A percentile compares a stretch with the other conserved stretches of the same genome.
Evolutionary conservation across 2,329 filamentous ascomycete species (phyloP).

Genomic region (Nannizzia gypsea): DNA sequence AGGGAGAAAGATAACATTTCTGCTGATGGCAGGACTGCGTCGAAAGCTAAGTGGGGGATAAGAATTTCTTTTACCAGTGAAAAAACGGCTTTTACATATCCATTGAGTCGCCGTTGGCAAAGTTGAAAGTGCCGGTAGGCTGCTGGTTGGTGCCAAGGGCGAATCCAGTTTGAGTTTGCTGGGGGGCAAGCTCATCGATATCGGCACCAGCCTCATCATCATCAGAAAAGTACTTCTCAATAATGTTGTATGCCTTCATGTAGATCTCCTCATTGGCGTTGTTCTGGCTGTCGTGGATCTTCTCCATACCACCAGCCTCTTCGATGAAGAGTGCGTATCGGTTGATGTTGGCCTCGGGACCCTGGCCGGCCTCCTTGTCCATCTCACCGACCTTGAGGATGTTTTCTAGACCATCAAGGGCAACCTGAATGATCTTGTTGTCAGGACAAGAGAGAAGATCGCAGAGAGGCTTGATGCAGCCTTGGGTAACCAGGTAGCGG

Average conservation of each 20-base stretch:
- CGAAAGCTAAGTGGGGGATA: neutral
- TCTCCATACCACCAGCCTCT: constrained; percentile 98
- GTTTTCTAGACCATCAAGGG: constrained; percentile 94
- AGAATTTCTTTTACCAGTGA: neutral
- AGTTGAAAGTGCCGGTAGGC: constrained; percentile 75
- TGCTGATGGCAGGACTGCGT: neutral
- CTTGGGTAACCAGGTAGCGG: constrained; percentile 80
- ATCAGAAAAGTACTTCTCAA: constrained; percentile 99
- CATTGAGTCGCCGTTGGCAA: constrained; percentile 65
- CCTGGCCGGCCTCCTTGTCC: constrained; percentile 73
- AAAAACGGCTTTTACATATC: constrained; percentile 48
- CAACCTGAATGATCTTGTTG: constrained; percentile 99
- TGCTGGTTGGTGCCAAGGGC: constrained; percentile 53
- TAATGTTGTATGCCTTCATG: constrained; percentile 99
- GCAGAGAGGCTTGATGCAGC: constrained; percentile 94
- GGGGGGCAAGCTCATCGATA: constrained; percentile 67
- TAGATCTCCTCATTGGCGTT: constrained; percentile 99
- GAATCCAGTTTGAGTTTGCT: constrained; percentile 63
- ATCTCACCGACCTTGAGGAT: constrained; percentile 98
- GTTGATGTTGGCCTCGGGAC: constrained; percentile 54
- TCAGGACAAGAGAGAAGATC: constrained; percentile 92
- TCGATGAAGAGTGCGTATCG: constrained; percentile 96
- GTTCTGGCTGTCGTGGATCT: constrained; percentile 99
- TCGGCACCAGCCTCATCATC: constrained; percentile 73
- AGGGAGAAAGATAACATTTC: constrained; percentile 8